Evolutionary conservation across 2,329 filamentous ascomycete genomes (phyloP), one percentile per base, ranked within the genome.

Genomic region (Aschersonia sp.): DNA sequence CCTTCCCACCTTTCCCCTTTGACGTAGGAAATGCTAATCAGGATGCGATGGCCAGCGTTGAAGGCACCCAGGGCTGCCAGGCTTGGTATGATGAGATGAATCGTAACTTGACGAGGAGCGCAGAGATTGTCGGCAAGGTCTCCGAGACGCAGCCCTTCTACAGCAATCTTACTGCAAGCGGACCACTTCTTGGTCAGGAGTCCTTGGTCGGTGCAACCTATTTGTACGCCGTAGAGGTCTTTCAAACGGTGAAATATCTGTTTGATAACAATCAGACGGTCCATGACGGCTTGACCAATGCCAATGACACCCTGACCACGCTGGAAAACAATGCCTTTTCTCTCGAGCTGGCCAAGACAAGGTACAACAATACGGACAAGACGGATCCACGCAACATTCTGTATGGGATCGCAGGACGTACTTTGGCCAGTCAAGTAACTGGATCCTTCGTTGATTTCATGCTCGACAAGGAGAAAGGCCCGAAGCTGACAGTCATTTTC

Each of bases 321-420:
- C 71, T 90, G 37, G 69, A 70, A 49, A 68, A 66, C 5, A 73
- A 89, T 29, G 87, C 88, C 45, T 74, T 81, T 52, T 64, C 65
- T 14, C 78, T 88, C 59, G 80, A 92, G 65, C 83, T 73, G 58
- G 57, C 62, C 46, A 60, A 66, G 42, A 69, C 72, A 52, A 67
- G 61, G 30, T 77, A 81, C 57, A 71, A 83, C 6, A 74, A 77
- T 10, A 79, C 67, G 1, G 46, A 49, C 12, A 50, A 55, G 5
- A 60, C 63, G 10, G 63, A 69, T 48, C 55, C 54, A 45, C 66
- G 52, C 2, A 51, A 52, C 22, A 47, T 57, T 6, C 50, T 76
- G 48, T 68, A 70, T 30, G 68, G 71, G 30, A 66, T 81, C 39
- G 64, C 73, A 0, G 77, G 76, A 1, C 68, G 70, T 46, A 77